Evolutionary conservation across 345 rosid species (phyloP).

Genomic region (Euphorbia lathyris): DNA sequence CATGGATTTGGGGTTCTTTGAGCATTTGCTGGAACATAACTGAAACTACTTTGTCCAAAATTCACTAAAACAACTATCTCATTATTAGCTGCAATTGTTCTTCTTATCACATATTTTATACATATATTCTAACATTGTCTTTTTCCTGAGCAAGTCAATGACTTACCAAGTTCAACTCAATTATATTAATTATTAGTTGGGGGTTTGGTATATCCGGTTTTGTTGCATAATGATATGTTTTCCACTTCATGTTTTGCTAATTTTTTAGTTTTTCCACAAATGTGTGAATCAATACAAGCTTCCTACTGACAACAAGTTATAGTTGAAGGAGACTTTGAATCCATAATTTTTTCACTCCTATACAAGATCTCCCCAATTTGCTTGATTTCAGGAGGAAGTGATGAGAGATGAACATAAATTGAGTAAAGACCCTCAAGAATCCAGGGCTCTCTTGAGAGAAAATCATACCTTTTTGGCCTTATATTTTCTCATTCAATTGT

Average conservation of each 20-base stretch:
- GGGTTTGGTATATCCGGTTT: not conserved
- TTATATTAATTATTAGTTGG: not conserved
- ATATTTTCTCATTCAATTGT: too few species aligned
- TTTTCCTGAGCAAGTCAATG: not conserved
- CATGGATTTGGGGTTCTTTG: conserved; percentile 68
- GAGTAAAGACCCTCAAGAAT: too few species aligned
- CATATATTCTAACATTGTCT: not conserved
- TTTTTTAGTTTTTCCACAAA: not conserved
- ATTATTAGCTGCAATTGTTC: conserved; percentile 44
- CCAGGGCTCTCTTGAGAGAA: too few species aligned
- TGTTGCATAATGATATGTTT: not conserved
- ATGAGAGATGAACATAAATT: too few species aligned
- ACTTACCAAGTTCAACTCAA: not conserved
- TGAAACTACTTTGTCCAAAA: conserved; percentile 56
- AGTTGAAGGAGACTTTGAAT: too few species aligned
- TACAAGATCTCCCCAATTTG: too few species aligned
- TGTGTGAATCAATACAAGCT: not conserved
- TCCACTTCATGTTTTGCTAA: not conserved
- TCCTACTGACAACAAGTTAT: conserved; percentile 15
- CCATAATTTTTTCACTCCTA: too few species aligned
- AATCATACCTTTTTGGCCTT: too few species aligned
- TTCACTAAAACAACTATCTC: conserved; percentile 47
- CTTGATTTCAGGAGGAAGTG: too few species aligned
- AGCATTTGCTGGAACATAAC: conserved; percentile 47
- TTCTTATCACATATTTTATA: too few species aligned